A percentile compares a stretch with the other conserved stretches of the same genome.
phyloP scores from a whole-genome alignment of 805 yeast genomes.

The Candida endomychidarum region DNA sequence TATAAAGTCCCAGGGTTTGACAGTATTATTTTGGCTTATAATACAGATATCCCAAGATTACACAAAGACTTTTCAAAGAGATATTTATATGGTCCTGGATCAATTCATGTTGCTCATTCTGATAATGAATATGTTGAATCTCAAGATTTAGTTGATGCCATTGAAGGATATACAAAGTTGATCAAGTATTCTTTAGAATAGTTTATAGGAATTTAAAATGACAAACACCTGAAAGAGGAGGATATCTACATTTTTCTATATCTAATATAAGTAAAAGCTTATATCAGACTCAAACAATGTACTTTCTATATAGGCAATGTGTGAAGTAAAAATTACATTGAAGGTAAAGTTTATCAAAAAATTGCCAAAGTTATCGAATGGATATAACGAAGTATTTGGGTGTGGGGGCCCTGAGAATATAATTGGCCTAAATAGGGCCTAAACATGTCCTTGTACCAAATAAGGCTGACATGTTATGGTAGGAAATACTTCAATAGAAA shows the following conservation, averaged over 20 bases:
- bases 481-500: no score
- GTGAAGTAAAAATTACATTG: conserved; percentile 20
- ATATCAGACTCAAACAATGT: conserved; percentile 50
- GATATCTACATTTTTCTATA: conserved; percentile 47
- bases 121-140: conserved; percentile 53
- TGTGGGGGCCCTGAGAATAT: no score
- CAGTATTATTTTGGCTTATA: conserved; percentile 46
- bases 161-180: conserved; percentile 52
- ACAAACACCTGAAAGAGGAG: no score
- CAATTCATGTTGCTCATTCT: conserved; percentile 60
- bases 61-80: conserved; percentile 26
- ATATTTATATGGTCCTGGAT: conserved; percentile 68
- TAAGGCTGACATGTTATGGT: no score
- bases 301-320: conserved; percentile 35
- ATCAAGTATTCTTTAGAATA: conserved; percentile 18
- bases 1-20: conserved; percentile 68
- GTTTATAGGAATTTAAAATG: no score
- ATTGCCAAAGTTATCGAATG: no score
- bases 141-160: conserved; percentile 47
- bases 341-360: conserved; percentile 15
- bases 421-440: no score
- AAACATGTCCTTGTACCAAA: no score
- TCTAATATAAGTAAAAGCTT: conserved; percentile 35
- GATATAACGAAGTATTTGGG: no score
- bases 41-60: conserved; percentile 42